Evolutionary conservation across 2,329 filamentous ascomycete species (phyloP).

Genomic region (Ceratocystis albifundus): DNA sequence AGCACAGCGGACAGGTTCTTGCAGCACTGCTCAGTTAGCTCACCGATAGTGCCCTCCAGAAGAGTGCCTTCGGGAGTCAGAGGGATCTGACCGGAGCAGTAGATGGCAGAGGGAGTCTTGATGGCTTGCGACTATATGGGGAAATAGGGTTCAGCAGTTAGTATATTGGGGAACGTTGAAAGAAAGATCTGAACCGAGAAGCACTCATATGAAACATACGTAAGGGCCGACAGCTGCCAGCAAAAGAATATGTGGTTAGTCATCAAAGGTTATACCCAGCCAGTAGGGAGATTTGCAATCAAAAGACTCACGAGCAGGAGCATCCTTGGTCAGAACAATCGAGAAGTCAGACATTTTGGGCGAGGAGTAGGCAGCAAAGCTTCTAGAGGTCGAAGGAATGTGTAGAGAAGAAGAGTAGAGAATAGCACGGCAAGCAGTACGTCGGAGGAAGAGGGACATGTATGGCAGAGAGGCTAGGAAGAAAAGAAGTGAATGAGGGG

Average conservation of each 20-base stretch:
- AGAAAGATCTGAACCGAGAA: too few species aligned
- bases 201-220: slow-evolving; percentile 34
- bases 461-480: slow-evolving; percentile 2
- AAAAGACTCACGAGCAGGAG: slow-evolving; percentile 42
- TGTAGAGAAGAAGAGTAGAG: not conserved
- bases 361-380: slow-evolving; percentile 12
- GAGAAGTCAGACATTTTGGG: slow-evolving; percentile 22
- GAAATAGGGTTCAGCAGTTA: not conserved
- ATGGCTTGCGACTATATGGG: slow-evolving; percentile 49
- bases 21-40: slow-evolving; percentile 53
- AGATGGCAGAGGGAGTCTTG: slow-evolving; percentile 54
- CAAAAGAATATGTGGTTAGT: not conserved
- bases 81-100: slow-evolving; percentile 64
- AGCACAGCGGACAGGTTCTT: slow-evolving; percentile 78
- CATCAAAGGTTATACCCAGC: not conserved
- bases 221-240: slow-evolving; percentile 49
- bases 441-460: slow-evolving; percentile 12
- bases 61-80: slow-evolving; percentile 45
- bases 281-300: not conserved
- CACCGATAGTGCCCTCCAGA: slow-evolving; percentile 45
- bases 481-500: not conserved
- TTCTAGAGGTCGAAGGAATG: slow-evolving; percentile 2
- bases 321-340: slow-evolving; percentile 48
- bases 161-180: too few species aligned
- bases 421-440: not conserved